These are phyloP conservation scores for Barnettozyma salicaria DNA, from an alignment of 805 yeast species.

Conservation along the genomic window DNA sequence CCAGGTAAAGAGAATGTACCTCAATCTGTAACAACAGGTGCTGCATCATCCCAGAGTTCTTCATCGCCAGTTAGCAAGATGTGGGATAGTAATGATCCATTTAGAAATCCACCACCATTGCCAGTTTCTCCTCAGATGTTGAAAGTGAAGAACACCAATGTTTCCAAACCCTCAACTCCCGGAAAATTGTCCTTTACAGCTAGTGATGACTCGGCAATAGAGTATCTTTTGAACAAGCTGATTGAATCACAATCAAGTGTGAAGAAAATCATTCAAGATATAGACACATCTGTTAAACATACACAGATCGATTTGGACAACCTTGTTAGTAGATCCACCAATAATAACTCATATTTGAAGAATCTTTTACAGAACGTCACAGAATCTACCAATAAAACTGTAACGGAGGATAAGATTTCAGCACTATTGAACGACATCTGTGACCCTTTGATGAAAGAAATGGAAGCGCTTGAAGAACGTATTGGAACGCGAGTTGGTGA, in stretches of 20 bases:
- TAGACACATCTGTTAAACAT: slow-evolving; percentile 25
- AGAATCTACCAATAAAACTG: not conserved
- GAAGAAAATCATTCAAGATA: slow-evolving; percentile 25
- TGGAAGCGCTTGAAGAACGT: not conserved
- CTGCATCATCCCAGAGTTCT: slow-evolving; percentile 8
- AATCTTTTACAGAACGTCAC: slow-evolving; percentile 21
- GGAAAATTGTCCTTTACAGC: slow-evolving; percentile 23
- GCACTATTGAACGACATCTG: not conserved
- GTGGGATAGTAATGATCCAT: slow-evolving; percentile 38
- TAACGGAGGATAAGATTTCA: not conserved
- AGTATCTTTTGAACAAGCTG: slow-evolving; percentile 25
- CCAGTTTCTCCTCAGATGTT: slow-evolving; percentile 37
- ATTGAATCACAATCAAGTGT: slow-evolving; percentile 27
- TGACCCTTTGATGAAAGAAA: not conserved
- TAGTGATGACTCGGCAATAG: slow-evolving; percentile 18
- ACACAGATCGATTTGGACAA: slow-evolving; percentile 26
- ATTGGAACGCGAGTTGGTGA: too few species aligned
- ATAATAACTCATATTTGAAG: slow-evolving; percentile 25
- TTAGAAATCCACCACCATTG: slow-evolving; percentile 36
- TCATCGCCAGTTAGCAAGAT: slow-evolving; percentile 17
- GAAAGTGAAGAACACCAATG: slow-evolving; percentile 18
- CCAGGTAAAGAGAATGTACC: slow-evolving; percentile 19
- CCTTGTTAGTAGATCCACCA: slow-evolving; percentile 24
- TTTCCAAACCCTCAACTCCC: slow-evolving; percentile 15
- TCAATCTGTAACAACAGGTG: slow-evolving; percentile 4